Conservation (phyloP, 805 yeast genomes). For the Candida ulmi region DNA sequence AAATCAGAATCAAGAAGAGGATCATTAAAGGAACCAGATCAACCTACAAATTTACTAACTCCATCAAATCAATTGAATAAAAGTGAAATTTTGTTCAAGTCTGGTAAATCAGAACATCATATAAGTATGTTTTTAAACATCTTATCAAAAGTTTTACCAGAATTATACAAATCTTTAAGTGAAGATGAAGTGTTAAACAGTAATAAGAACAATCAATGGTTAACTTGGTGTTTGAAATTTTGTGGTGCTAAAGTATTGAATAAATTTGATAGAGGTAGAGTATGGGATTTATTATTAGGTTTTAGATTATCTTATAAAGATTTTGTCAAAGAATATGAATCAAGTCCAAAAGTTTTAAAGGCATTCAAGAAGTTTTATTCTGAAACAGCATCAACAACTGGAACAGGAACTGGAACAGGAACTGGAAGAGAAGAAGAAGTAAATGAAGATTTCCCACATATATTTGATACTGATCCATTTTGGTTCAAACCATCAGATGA, state of each 20-base stretch:
- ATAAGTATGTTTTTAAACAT: constrained; percentile 62
- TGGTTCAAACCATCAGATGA: constrained; percentile 18
- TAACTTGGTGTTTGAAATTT: constrained; percentile 92
- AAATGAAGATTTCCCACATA: not conserved
- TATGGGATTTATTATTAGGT: constrained; percentile 86
- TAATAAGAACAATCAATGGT: constrained; percentile 76
- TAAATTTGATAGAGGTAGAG: constrained; percentile 72
- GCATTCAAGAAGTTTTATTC: constrained; percentile 17
- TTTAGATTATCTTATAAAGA: constrained; percentile 47
- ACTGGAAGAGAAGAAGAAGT: not conserved
- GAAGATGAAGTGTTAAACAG: constrained; percentile 73
- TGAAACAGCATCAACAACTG: too few relatives aligned
- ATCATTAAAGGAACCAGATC: not conserved
- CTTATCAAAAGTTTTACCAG: constrained; percentile 63
- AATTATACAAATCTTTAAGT: constrained; percentile 64
- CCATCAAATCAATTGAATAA: constrained; percentile 8
- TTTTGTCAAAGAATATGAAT: constrained; percentile 7
- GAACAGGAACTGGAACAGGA: too few relatives aligned
- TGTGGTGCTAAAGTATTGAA: constrained; percentile 85
- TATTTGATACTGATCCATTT: constrained; percentile 10
- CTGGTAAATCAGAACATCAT: constrained; percentile 58
- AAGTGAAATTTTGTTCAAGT: constrained; percentile 38
- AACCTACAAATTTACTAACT: not conserved
- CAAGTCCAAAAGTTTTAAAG: constrained; percentile 15
- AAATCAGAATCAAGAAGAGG: constrained; percentile 8